Evolutionary conservation across 371 early-diverging fungal genomes (phyloP).

Genomic region (Gilbertella persicaria): DNA sequence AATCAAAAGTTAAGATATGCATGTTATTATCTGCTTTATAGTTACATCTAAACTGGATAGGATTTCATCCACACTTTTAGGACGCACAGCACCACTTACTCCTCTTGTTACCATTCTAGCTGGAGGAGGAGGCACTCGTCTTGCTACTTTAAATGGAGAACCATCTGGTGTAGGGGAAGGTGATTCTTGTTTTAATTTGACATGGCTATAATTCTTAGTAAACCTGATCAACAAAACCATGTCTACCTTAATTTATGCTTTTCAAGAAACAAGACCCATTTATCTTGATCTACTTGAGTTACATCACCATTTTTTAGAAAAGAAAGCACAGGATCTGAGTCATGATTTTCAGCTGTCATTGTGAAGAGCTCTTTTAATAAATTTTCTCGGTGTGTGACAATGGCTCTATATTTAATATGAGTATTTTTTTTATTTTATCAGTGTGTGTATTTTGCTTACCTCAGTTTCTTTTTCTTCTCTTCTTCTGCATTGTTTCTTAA

Average conservation of each 20-base stretch:
- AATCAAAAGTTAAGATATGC: slow-evolving; percentile 2
- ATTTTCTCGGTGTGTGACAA: slow-evolving; percentile 32
- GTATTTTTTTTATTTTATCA: not conserved
- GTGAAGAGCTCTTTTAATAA: slow-evolving; percentile 41
- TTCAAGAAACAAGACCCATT: slow-evolving; percentile 37
- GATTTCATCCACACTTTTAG: slow-evolving; percentile 63
- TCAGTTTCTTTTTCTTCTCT: slow-evolving; percentile 33
- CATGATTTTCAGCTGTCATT: slow-evolving; percentile 29
- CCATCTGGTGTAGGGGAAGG: slow-evolving; percentile 4
- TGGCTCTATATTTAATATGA: slow-evolving; percentile 13
- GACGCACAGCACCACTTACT: slow-evolving; percentile 66
- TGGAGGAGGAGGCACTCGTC: slow-evolving; percentile 60
- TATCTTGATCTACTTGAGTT: slow-evolving; percentile 32
- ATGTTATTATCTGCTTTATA: not conserved
- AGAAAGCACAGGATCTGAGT: slow-evolving; percentile 18
- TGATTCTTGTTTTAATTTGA: slow-evolving; percentile 13
- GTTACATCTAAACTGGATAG: slow-evolving; percentile 51
- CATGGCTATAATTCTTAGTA: not conserved
- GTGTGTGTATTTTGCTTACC: slow-evolving; percentile 14
- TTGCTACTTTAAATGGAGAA: not conserved
- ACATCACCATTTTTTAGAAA: slow-evolving; percentile 40
- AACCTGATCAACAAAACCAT: not conserved
- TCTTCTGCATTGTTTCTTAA: slow-evolving; percentile 35
- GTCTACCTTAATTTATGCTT: slow-evolving; percentile 33
- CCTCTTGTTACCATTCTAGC: slow-evolving; percentile 76